A percentile compares a stretch with the other conserved stretches of the same genome.
Evolutionary conservation across 2,329 filamentous ascomycete genomes (phyloP).

Genomic region (Pestalotiopsis sp.): DNA sequence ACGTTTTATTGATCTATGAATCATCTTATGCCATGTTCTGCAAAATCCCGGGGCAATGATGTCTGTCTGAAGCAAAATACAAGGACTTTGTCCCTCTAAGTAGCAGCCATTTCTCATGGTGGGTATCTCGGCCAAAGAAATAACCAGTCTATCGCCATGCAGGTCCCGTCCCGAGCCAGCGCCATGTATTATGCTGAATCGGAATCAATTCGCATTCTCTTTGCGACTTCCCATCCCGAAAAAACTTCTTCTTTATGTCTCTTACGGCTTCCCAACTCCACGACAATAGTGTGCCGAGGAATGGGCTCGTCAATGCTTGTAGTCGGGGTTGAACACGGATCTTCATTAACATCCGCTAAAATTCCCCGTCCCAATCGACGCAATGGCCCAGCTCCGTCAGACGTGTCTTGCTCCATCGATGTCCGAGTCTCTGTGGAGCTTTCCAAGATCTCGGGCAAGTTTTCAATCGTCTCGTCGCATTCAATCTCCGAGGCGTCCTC

Average conservation of each 20-base stretch:
- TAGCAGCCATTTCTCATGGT: neutral
- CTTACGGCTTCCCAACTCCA: neutral
- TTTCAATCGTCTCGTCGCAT: neutral
- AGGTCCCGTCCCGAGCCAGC: neutral
- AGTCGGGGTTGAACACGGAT: neutral
- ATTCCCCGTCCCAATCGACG: neutral
- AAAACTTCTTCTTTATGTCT: neutral
- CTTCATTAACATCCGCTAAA: neutral
- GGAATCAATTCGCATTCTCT: neutral
- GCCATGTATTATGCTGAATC: neutral
- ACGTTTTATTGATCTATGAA: too few species aligned
- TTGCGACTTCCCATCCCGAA: constrained; percentile 11
- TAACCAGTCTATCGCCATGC: neutral
- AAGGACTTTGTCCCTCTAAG: too few species aligned
- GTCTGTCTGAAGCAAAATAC: too few species aligned
- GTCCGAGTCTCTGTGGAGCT: neutral
- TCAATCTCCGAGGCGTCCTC: neutral
- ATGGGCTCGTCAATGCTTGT: neutral
- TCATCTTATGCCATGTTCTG: too few species aligned
- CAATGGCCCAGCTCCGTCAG: neutral
- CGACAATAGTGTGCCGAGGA: neutral
- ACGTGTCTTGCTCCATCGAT: neutral
- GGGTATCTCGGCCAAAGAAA: neutral
- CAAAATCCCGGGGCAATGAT: too few species aligned
- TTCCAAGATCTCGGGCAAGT: neutral